Base-by-base conservation (phyloP, 78 protist genomes). In the Ministeria vibrans region DNA sequence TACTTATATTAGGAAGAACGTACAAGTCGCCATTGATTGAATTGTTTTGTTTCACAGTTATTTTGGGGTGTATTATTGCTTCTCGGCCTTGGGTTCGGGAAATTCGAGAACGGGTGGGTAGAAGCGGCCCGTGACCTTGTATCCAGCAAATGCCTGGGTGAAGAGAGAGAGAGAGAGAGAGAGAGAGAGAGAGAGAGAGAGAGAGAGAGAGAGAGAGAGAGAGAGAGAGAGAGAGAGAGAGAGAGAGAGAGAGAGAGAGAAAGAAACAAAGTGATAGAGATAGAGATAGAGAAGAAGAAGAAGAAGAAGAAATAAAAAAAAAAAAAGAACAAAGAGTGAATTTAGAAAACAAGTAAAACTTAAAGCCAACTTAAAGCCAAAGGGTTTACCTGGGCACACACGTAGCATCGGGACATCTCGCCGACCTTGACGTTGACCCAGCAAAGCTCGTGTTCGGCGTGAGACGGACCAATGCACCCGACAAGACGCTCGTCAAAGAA, bases 221-320 rank as follows among this genome's bases (percentile, higher is more conserved):
- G 55, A 9, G 15, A 15, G n/a, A 15, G n/a, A 15, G 15, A 9
- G 55, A 49, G 55, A 9, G 55, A 9, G n/a, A 49, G 55, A 9
- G 55, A 9, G n/a, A 49, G 55, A 9, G n/a, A 20, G n/a, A 15
- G 9, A 9, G 9, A 15, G n/a, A 64, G 9, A 7, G 34, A 64
- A 64, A 64, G 18, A 64, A 64, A 64, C 11, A 64, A 32, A 20
- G n/a, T 9, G 9, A 9, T 49, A 15, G n/a, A 64, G 9, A 7
- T 7, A 64, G 20, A 64, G 18, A 64, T 27, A 64, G 20, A 64
- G 18, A 64, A 64, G 34, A 32, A 32, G 34, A 64, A 64, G 20
- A 32, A 64, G 34, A 64, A 64, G 70, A 64, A 64, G n/a, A n/a
- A 64, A 64, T 11, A 18, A 64, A 64, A 64, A 32, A 64, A 64